Evolutionary conservation across 768 basidiomycete genomes (phyloP).

Genomic region (Trametes meyenii): DNA sequence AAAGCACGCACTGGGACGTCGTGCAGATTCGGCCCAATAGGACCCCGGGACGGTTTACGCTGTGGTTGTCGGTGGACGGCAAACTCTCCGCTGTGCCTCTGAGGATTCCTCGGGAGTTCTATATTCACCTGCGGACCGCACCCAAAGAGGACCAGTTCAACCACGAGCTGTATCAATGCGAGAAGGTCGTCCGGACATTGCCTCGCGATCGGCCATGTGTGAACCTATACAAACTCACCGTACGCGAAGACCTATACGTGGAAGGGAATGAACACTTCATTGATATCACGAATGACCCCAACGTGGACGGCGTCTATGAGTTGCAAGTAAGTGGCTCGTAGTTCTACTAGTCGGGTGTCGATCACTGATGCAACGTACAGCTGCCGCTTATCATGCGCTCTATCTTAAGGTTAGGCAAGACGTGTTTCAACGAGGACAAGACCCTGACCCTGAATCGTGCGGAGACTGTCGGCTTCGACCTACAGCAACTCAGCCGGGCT

Average conservation of each 20-base stretch:
- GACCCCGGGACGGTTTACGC: constrained; percentile 76
- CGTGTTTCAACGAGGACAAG: constrained; percentile 68
- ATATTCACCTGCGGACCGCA: constrained; percentile 82
- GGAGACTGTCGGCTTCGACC: constrained; percentile 79
- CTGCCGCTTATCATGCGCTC: constrained; percentile 83
- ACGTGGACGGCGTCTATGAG: constrained; percentile 94
- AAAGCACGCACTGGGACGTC: constrained; percentile 81
- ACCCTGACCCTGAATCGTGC: constrained; percentile 81
- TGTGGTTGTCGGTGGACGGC: constrained; percentile 87
- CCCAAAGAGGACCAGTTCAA: constrained; percentile 69
- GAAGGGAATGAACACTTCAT: constrained; percentile 91
- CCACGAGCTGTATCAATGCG: constrained; percentile 65
- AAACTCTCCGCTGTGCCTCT: constrained; percentile 81
- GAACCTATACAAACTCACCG: constrained; percentile 82
- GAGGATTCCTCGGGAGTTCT: constrained; percentile 89
- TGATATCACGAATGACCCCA: constrained; percentile 89
- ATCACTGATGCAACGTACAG: constrained; percentile 40
- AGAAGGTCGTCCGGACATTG: constrained; percentile 74
- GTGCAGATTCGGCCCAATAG: constrained; percentile 84
- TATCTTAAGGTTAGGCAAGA: constrained; percentile 81
- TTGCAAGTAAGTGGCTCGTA: constrained; percentile 63
- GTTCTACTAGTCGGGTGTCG: neutral
- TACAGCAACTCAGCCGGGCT: constrained; percentile 76
- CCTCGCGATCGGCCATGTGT: constrained; percentile 77
- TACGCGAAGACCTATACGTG: constrained; percentile 82